These are phyloP conservation scores for Heritiera littoralis DNA, from an alignment of 345 rosid species.

Conservation along the genomic window DNA sequence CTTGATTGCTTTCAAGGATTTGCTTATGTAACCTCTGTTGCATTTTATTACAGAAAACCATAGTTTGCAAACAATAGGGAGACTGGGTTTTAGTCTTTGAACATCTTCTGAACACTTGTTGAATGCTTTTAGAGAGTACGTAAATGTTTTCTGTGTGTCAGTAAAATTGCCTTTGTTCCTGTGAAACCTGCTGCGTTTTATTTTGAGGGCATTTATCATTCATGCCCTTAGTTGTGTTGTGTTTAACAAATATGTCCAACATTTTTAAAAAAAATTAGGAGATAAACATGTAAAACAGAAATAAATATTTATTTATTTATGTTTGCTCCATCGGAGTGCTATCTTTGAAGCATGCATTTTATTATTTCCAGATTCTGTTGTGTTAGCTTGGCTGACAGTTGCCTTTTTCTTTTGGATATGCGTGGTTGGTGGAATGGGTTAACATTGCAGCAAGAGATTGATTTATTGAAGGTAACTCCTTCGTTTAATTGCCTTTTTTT, in stretches of 20 bases:
- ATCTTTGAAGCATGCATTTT: neutral
- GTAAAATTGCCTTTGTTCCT: neutral
- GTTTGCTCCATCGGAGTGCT: neutral
- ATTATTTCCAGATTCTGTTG: constrained; percentile 1
- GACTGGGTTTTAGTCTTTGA: neutral
- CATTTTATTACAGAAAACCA: neutral
- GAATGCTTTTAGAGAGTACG: neutral
- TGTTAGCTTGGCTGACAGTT: constrained; percentile 39
- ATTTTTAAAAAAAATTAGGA: neutral
- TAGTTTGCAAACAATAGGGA: neutral
- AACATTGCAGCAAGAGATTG: constrained; percentile 93
- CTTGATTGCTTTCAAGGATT: neutral
- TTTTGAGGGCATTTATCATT: neutral
- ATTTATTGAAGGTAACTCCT: constrained; percentile 78
- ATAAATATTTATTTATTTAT: neutral
- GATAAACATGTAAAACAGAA: neutral
- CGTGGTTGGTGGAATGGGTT: constrained; percentile 33
- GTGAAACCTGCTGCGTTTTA: neutral
- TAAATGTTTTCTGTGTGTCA: neutral
- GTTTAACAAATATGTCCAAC: neutral
- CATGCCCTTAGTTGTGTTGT: neutral
- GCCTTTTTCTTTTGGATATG: constrained; percentile 33
- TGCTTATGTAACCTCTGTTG: neutral
- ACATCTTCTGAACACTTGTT: neutral
- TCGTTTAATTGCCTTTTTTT: neutral